Conservation (phyloP, 805 yeast genomes). For the Grigorovia humatica region DNA sequence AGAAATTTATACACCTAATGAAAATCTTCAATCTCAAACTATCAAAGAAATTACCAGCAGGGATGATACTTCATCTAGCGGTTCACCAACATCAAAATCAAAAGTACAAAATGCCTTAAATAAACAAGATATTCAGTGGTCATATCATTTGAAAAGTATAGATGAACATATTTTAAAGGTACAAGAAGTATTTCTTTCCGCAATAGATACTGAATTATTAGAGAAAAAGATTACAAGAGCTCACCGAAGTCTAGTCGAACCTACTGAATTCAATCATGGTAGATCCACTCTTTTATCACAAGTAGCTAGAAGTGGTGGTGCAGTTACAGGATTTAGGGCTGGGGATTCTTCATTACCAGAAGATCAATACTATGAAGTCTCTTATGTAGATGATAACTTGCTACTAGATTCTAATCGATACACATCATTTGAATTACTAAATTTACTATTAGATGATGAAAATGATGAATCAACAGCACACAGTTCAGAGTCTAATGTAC, state of each 20-base stretch:
- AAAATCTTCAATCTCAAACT: conserved; percentile 1
- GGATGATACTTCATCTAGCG: conserved; percentile 13
- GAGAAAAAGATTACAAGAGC: conserved; percentile 38
- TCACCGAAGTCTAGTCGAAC: conserved; percentile 46
- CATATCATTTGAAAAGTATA: conserved; percentile 38
- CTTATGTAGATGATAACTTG: conserved; percentile 12
- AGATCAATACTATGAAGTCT: conserved; percentile 22
- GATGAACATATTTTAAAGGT: conserved; percentile 53
- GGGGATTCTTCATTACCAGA: conserved; percentile 23
- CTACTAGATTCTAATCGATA: conserved; percentile 13
- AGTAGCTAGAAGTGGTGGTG: conserved; percentile 38
- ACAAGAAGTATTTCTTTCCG: conserved; percentile 42
- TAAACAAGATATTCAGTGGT: conserved; percentile 51
- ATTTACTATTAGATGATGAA: conserved; percentile 4
- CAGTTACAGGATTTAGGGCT: conserved; percentile 32
- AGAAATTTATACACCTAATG: background rate
- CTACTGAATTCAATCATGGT: conserved; percentile 18
- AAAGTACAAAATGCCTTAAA: conserved; percentile 24
- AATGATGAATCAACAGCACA: background rate
- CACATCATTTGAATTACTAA: conserved; percentile 4
- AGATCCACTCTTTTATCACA: conserved; percentile 34
- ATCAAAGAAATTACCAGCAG: background rate
- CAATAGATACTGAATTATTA: conserved; percentile 37
- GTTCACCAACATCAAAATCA: background rate
- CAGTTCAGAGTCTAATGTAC: conserved; percentile 1